phyloP scores from a whole-genome alignment of 257 asterid genomes.

The Jacaranda copaia region DNA sequence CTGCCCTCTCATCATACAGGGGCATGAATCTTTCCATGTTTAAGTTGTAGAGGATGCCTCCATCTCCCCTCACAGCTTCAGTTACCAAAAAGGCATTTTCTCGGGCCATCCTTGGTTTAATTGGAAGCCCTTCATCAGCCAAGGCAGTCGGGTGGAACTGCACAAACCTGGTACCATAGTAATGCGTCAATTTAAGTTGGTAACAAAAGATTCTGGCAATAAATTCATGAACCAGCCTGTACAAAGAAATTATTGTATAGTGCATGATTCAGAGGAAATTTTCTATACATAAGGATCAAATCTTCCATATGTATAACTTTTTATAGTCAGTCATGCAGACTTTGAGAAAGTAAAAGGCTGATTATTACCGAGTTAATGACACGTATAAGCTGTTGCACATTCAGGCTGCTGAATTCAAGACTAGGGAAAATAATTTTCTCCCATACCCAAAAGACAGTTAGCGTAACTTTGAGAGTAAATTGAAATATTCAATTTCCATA shows the following conservation, averaged over 20 bases:
- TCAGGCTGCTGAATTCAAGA: background rate
- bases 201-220: background rate
- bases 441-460: background rate
- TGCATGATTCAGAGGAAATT: background rate
- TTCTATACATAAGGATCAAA: background rate
- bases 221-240: background rate
- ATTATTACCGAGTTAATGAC: no score
- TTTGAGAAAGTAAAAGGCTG: no score
- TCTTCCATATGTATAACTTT: no score
- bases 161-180: conserved; percentile 70
- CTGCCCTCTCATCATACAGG: conserved; percentile 77
- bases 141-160: conserved; percentile 99
- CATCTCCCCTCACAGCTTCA: conserved; percentile 98
- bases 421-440: background rate
- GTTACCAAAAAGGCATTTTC: conserved; percentile 92
- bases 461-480: background rate
- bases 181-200: conserved; percentile 9
- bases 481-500: background rate
- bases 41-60: conserved; percentile 88
- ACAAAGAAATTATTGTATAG: background rate
- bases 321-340: no score
- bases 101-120: conserved; percentile 67
- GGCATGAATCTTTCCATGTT: conserved; percentile 92
- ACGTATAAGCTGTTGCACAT: no score
- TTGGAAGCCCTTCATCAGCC: conserved; percentile 96